Percentiles rank a stretch among this genome's conserved stretches.
phyloP scores from a whole-genome alignment of 306 rosid species.

The Luffa aegyptiaca region DNA sequence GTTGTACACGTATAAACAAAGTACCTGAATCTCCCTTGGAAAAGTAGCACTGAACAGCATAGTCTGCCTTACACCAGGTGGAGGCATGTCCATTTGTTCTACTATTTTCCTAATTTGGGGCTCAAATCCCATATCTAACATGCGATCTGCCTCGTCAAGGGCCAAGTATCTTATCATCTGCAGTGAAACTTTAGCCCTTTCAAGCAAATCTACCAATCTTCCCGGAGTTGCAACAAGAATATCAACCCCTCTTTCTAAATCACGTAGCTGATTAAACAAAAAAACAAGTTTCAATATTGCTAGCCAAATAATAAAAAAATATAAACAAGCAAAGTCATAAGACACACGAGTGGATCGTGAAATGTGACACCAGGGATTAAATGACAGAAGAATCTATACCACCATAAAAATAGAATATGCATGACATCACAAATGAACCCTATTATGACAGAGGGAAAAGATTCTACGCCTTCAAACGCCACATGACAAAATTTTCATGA shows the following conservation, averaged over 20 bases:
- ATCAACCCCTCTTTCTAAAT: slow-evolving; percentile 87
- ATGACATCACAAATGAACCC: neutral
- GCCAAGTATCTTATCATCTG: slow-evolving; percentile 69
- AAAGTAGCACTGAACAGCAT: slow-evolving; percentile 88
- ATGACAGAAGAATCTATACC: neutral
- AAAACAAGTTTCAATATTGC: slow-evolving; percentile 5
- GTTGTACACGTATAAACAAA: neutral
- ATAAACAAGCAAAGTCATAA: neutral
- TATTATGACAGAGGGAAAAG: too few relatives aligned
- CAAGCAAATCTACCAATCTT: slow-evolving; percentile 85
- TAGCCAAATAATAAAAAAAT: neutral
- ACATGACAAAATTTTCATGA: neutral
- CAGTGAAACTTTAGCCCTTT: slow-evolving; percentile 74
- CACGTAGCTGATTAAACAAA: slow-evolving; percentile 51
- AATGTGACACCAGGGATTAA: neutral
- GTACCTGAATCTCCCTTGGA: slow-evolving; percentile 84
- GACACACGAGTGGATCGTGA: neutral
- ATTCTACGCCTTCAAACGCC: neutral
- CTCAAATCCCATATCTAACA: slow-evolving; percentile 84
- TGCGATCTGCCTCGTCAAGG: slow-evolving; percentile 70
- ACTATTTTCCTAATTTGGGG: slow-evolving; percentile 74
- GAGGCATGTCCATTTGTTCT: slow-evolving; percentile 89
- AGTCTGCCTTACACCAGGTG: slow-evolving; percentile 66
- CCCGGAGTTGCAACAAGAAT: slow-evolving; percentile 98
- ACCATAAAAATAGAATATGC: neutral